Conservation (phyloP, 1,284 basidiomycete genomes). For the Marasmius sp. region DNA sequence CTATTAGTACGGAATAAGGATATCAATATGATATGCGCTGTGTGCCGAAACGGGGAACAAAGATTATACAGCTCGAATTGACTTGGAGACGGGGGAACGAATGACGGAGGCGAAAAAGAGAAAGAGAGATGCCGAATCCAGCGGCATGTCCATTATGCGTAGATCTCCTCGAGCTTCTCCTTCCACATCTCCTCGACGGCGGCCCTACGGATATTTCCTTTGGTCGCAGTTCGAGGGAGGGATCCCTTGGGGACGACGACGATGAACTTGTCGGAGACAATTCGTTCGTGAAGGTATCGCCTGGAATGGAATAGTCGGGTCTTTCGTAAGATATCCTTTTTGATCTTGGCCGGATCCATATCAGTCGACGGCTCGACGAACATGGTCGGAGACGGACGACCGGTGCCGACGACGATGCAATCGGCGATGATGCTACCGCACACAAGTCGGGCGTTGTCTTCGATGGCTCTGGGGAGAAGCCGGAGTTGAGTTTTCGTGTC, state of each 20-base stretch:
- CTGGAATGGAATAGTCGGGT: constrained; percentile 64
- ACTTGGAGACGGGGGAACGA: too few relatives aligned
- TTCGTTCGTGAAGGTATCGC: constrained; percentile 70
- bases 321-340: constrained; percentile 63
- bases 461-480: constrained; percentile 48
- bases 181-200: constrained; percentile 63
- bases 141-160: constrained; percentile 19
- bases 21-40: too few relatives aligned
- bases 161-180: constrained; percentile 52
- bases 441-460: constrained; percentile 59
- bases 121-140: too few relatives aligned
- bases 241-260: constrained; percentile 55
- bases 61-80: too few relatives aligned
- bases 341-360: constrained; percentile 53
- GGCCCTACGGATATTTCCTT: constrained; percentile 69
- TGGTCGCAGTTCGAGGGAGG: constrained; percentile 67
- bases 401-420: constrained; percentile 66
- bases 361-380: constrained; percentile 55
- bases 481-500: neutral
- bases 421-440: constrained; percentile 57
- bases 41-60: too few relatives aligned
- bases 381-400: constrained; percentile 61
- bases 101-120: too few relatives aligned
- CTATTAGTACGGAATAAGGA: too few relatives aligned
- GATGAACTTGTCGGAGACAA: constrained; percentile 57